Conservation (phyloP, 1,284 basidiomycete genomes). For the Microbotryum intermedium region DNA sequence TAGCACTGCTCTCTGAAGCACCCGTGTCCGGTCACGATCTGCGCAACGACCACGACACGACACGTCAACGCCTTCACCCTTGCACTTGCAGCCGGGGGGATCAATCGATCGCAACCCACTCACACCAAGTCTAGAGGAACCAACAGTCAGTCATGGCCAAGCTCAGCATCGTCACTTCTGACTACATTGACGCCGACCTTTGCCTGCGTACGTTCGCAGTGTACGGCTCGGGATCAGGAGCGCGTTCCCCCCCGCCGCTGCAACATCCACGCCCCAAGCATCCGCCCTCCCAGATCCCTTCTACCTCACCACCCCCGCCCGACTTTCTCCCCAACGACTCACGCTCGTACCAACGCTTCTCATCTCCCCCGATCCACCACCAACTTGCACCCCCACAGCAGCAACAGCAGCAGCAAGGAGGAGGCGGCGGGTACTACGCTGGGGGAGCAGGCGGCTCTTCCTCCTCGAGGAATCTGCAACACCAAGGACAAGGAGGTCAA, state of each 20-base stretch:
- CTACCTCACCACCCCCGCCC: constrained; percentile 10
- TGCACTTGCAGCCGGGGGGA: too few relatives aligned
- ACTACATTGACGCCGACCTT: too few relatives aligned
- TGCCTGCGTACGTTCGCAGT: too few relatives aligned
- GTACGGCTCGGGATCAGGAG: too few relatives aligned
- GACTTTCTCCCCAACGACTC: not conserved
- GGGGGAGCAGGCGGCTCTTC: not conserved
- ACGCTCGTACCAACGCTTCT: constrained; percentile 30
- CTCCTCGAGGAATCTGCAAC: not conserved
- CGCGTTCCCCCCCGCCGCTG: constrained; percentile 22
- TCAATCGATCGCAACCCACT: too few relatives aligned
- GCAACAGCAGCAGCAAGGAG: not conserved
- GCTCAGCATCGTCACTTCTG: too few relatives aligned
- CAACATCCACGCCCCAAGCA: constrained; percentile 29
- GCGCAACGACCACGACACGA: too few relatives aligned
- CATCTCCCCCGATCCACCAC: constrained; percentile 21
- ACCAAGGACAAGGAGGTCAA: not conserved
- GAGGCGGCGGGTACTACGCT: not conserved
- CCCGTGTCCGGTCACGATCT: too few relatives aligned
- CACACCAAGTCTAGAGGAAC: too few relatives aligned
- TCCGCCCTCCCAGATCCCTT: constrained; percentile 18
- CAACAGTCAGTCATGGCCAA: too few relatives aligned
- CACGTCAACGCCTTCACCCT: too few relatives aligned
- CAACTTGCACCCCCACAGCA: not conserved
- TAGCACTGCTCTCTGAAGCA: too few relatives aligned